Evolutionary conservation across 768 basidiomycete species (phyloP).

Genomic region (Pleurotus tuber-regium): DNA sequence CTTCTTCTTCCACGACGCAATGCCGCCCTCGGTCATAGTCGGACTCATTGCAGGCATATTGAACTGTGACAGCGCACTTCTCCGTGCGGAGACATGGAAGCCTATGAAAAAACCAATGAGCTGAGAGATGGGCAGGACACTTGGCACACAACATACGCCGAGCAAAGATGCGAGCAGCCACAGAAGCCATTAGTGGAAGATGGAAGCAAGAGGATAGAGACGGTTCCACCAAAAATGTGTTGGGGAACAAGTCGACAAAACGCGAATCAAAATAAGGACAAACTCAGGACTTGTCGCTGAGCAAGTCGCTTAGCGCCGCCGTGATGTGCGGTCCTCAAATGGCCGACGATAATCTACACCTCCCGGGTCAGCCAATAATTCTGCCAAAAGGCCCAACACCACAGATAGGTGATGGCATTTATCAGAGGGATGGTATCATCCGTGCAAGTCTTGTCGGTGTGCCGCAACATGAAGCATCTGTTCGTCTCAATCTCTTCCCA

Average conservation of each 20-base stretch:
- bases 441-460: constrained; percentile 73
- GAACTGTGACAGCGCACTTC: constrained; percentile 82
- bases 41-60: constrained; percentile 99
- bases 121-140: background rate
- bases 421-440: constrained; percentile 57
- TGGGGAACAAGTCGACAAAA: constrained; percentile 30
- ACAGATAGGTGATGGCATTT: constrained; percentile 64
- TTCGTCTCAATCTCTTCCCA: constrained; percentile 41
- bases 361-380: constrained; percentile 79
- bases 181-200: constrained; percentile 49
- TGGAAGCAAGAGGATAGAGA: constrained; percentile 22
- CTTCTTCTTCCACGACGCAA: constrained; percentile 95
- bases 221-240: constrained; percentile 24
- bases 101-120: constrained; percentile 43
- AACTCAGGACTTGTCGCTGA: constrained; percentile 6
- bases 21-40: constrained; percentile 99
- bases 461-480: constrained; percentile 60
- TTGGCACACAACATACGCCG: constrained; percentile 50
- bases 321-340: constrained; percentile 12
- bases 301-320: background rate
- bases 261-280: constrained; percentile 12
- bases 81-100: constrained; percentile 77
- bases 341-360: constrained; percentile 30
- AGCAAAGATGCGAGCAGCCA: constrained; percentile 61
- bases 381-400: constrained; percentile 53